Evolutionary conservation across 2,329 filamentous ascomycete species (phyloP).

Genomic region (Exophiala aquamarina): DNA sequence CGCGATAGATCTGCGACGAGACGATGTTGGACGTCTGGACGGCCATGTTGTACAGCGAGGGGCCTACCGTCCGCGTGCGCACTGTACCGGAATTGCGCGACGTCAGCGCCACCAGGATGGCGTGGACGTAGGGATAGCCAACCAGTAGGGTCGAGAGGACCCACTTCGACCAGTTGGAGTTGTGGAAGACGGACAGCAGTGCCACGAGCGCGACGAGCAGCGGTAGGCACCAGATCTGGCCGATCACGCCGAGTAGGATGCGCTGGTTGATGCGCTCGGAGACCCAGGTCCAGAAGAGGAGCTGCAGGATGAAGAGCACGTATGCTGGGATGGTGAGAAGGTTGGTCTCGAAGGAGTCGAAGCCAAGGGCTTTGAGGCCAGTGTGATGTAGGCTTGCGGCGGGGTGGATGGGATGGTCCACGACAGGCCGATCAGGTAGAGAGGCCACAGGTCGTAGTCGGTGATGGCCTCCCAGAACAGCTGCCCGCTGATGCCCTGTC

Average conservation of each 20-base stretch:
- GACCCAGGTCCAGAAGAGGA: constrained; percentile 55
- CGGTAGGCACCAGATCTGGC: constrained; percentile 61
- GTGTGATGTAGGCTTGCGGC: constrained; percentile 56
- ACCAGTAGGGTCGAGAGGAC: constrained; percentile 50
- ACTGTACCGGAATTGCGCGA: constrained; percentile 64
- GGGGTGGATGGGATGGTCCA: constrained; percentile 57
- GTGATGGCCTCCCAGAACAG: constrained; percentile 58
- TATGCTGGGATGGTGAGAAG: constrained; percentile 63
- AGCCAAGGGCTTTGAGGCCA: constrained; percentile 56
- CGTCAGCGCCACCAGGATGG: constrained; percentile 61
- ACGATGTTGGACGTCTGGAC: constrained; percentile 45
- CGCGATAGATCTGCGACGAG: constrained; percentile 52
- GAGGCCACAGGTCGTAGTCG: constrained; percentile 63
- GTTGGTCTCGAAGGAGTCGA: constrained; percentile 62
- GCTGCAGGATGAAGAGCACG: constrained; percentile 57
- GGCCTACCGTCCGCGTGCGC: constrained; percentile 61
- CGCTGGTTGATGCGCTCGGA: constrained; percentile 49
- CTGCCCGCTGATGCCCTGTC: constrained; percentile 55
- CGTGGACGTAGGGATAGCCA: constrained; percentile 59
- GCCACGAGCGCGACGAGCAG: constrained; percentile 58
- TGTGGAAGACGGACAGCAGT: constrained; percentile 50
- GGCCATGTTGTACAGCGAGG: constrained; percentile 50
- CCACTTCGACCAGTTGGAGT: constrained; percentile 52
- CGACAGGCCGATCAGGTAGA: constrained; percentile 55
- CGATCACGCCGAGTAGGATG: constrained; percentile 48